Evolutionary conservation across 2,329 filamentous ascomycete species (phyloP).

Genomic region (Ramularia collo-cygni): DNA sequence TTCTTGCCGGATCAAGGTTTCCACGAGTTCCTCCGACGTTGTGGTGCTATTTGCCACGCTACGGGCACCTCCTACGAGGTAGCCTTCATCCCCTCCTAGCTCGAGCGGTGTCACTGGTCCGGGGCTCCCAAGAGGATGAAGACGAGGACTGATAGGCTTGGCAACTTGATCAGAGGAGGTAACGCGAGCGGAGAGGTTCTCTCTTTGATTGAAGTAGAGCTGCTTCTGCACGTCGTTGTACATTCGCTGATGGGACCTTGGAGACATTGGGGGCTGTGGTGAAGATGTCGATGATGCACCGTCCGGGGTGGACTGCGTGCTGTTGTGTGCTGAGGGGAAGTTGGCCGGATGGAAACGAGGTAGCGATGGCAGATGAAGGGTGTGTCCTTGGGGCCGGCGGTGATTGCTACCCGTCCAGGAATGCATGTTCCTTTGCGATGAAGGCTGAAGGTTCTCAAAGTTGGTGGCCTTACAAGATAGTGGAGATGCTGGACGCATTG

Average conservation of each 20-base stretch:
- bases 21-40: conserved; percentile 37
- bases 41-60: conserved; percentile 15
- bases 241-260: conserved; percentile 37
- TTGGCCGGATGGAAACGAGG: conserved; percentile 49
- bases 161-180: conserved; percentile 15
- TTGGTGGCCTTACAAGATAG: conserved; percentile 26
- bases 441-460: conserved; percentile 26
- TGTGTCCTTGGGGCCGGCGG: conserved; percentile 29
- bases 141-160: conserved; percentile 42
- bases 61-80: conserved; percentile 40
- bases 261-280: conserved; percentile 39
- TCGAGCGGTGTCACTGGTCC: conserved; percentile 48
- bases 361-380: conserved; percentile 42
- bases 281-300: conserved; percentile 31
- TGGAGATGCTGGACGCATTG: conserved; percentile 29
- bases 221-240: conserved; percentile 44
- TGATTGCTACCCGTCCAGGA: conserved; percentile 26
- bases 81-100: conserved; percentile 39
- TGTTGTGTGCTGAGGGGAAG: conserved; percentile 35
- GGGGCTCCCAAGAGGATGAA: conserved; percentile 45
- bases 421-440: conserved; percentile 25
- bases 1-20: conserved; percentile 43
- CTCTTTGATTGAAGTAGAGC: conserved; percentile 43
- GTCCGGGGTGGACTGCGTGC: conserved; percentile 32
- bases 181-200: conserved; percentile 27